phyloP scores from a whole-genome alignment of 1,139 yeast genomes.

The Casaregolazyma lundiana region DNA sequence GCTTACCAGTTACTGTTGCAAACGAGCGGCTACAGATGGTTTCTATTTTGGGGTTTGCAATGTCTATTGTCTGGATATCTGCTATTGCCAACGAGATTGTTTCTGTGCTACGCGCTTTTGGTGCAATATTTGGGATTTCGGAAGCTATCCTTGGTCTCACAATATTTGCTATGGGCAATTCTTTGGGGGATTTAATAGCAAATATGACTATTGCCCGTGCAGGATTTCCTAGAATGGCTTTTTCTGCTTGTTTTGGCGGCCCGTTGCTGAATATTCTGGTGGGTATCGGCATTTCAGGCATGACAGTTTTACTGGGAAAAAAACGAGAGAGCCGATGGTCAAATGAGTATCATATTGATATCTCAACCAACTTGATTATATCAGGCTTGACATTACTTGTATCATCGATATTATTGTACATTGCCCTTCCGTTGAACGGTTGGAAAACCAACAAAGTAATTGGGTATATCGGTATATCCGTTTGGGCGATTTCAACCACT shows the following conservation, averaged over 20 bases:
- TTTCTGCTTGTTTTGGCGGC: constrained; percentile 93
- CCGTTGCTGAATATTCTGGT: constrained; percentile 64
- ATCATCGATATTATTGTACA: constrained; percentile 49
- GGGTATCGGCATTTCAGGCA: constrained; percentile 65
- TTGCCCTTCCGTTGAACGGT: constrained; percentile 54
- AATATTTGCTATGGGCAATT: constrained; percentile 87
- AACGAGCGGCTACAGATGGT: constrained; percentile 10
- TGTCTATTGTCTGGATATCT: constrained; percentile 71
- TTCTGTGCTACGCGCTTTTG: constrained; percentile 57
- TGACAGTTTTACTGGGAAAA: constrained; percentile 42
- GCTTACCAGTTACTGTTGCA: constrained; percentile 12
- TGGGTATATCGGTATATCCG: constrained; percentile 48
- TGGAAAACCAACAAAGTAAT: constrained; percentile 62
- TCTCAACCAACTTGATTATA: constrained; percentile 46
- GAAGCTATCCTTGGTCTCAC: constrained; percentile 83
- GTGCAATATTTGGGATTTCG: constrained; percentile 57
- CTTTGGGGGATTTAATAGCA: constrained; percentile 83
- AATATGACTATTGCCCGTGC: constrained; percentile 76
- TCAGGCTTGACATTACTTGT: constrained; percentile 50
- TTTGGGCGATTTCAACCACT: constrained; percentile 48
- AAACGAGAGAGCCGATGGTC: constrained; percentile 16
- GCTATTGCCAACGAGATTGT: constrained; percentile 75
- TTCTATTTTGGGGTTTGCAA: constrained; percentile 52
- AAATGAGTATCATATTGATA: constrained; percentile 33
- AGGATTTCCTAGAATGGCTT: constrained; percentile 90